Percentiles rank a stretch among this genome's conserved stretches.
Conservation (phyloP, 345 rosid genomes). For the Camelina hispida region DNA sequence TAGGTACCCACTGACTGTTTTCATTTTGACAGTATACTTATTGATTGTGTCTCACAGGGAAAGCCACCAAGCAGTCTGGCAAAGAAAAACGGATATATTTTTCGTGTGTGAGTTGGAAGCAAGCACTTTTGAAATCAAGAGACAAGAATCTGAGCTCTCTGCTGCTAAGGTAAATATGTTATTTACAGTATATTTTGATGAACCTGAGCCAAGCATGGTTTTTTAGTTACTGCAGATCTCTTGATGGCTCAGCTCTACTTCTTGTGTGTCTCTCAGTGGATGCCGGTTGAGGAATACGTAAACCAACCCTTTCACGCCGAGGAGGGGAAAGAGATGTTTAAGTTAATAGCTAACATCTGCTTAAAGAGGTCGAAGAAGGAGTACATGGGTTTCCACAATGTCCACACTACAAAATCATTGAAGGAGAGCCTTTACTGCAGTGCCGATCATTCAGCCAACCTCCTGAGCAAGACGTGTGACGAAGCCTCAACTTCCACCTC, state of each 20-base stretch:
- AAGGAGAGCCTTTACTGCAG: constrained; percentile 8
- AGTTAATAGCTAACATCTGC: constrained; percentile 58
- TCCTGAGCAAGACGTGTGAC: neutral
- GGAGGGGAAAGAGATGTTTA: constrained; percentile 47
- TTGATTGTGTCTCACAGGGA: constrained; percentile 46
- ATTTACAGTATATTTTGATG: neutral
- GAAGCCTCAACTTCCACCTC: neutral
- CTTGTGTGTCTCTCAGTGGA: constrained; percentile 60
- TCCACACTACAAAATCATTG: neutral
- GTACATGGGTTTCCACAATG: neutral
- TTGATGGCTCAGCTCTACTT: neutral
- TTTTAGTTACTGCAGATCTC: neutral
- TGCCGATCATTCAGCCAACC: neutral
- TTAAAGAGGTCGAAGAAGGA: constrained; percentile 39
- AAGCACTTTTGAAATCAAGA: constrained; percentile 48
- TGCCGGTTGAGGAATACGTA: constrained; percentile 65
- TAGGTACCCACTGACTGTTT: neutral
- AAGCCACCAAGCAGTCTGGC: constrained; percentile 57
- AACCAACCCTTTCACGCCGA: constrained; percentile 53
- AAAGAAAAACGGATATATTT: constrained; percentile 58
- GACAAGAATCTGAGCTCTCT: constrained; percentile 58
- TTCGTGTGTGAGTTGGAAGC: constrained; percentile 61
- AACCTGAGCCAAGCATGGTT: neutral
- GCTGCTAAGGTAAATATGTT: constrained; percentile 56
- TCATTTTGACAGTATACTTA: constrained; percentile 1